These are phyloP conservation scores for Pholiota adiposa DNA, from an alignment of 1,284 basidiomycete species.

Conservation along the genomic window DNA sequence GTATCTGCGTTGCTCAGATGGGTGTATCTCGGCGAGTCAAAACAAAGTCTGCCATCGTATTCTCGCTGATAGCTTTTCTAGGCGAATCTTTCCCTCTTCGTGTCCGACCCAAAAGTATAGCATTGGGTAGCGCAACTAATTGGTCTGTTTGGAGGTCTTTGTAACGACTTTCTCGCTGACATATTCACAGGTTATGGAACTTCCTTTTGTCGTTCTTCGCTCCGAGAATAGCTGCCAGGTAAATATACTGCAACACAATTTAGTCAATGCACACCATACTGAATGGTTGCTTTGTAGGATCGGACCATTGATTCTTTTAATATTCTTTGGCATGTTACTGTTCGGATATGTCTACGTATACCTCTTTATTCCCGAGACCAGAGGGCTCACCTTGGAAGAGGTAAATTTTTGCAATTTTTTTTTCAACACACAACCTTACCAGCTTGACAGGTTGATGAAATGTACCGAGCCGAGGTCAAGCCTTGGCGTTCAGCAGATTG, in stretches of 20 bases:
- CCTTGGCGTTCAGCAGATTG: slow-evolving; percentile 68
- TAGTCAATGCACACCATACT: not conserved
- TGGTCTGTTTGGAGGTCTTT: slow-evolving; percentile 27
- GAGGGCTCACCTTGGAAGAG: slow-evolving; percentile 76
- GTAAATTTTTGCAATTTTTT: slow-evolving; percentile 33
- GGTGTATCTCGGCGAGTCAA: slow-evolving; percentile 46
- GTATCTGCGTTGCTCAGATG: slow-evolving; percentile 31
- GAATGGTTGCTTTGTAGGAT: slow-evolving; percentile 43
- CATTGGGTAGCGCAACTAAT: slow-evolving; percentile 61
- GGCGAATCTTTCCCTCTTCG: slow-evolving; percentile 68
- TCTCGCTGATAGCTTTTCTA: slow-evolving; percentile 11
- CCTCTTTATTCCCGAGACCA: slow-evolving; percentile 78
- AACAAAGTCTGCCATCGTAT: slow-evolving; percentile 66
- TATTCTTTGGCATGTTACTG: slow-evolving; percentile 78
- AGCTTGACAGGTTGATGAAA: slow-evolving; percentile 63
- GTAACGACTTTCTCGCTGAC: not conserved
- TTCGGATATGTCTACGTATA: slow-evolving; percentile 73
- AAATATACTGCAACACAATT: slow-evolving; percentile 8
- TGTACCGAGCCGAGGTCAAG: slow-evolving; percentile 67
- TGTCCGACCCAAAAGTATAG: slow-evolving; percentile 76
- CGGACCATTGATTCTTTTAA: slow-evolving; percentile 75
- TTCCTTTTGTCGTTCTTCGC: slow-evolving; percentile 76
- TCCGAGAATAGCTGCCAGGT: slow-evolving; percentile 63
- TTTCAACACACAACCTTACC: not conserved
- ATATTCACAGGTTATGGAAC: slow-evolving; percentile 66